Conservation (phyloP, 2,329 filamentous ascomycete genomes). For the Cordyceps cateniannulata region DNA sequence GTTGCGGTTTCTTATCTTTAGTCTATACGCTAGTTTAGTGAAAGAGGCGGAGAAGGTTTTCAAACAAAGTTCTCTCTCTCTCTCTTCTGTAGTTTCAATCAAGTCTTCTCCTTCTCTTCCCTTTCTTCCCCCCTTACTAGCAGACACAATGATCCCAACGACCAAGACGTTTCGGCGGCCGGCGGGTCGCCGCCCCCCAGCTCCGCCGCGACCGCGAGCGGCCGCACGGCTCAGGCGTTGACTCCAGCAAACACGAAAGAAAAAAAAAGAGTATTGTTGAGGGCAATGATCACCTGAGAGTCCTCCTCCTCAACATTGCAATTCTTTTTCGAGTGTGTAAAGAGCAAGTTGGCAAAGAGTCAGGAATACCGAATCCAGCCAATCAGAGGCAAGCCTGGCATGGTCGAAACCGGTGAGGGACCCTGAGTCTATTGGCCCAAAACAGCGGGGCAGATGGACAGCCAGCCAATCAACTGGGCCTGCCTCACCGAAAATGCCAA, state of each 20-base stretch:
- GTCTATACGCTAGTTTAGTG: constrained; percentile 1
- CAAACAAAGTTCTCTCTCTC: neutral
- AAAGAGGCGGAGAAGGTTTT: neutral
- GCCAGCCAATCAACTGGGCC: constrained; percentile 20
- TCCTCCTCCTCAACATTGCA: neutral
- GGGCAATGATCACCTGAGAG: neutral
- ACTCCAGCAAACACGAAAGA: neutral
- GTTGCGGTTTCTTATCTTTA: neutral
- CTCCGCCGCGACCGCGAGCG: too few species aligned
- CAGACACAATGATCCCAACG: too few species aligned
- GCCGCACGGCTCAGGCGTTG: too few species aligned
- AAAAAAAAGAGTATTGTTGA: neutral
- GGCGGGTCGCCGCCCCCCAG: too few species aligned
- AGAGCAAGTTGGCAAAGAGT: neutral
- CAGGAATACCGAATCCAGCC: neutral
- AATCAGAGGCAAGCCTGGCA: constrained; percentile 11
- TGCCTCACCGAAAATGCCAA: constrained; percentile 25
- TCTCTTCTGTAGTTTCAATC: neutral
- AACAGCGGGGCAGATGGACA: neutral
- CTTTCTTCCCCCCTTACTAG: neutral
- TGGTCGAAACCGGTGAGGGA: constrained; percentile 16
- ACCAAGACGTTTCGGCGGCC: too few species aligned
- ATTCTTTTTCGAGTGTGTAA: neutral
- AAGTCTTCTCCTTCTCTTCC: neutral
- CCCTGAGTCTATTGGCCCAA: constrained; percentile 13